Evolutionary conservation across 192 early-diverging fungal genomes (phyloP).

Genomic region (Coemansia sp.): DNA sequence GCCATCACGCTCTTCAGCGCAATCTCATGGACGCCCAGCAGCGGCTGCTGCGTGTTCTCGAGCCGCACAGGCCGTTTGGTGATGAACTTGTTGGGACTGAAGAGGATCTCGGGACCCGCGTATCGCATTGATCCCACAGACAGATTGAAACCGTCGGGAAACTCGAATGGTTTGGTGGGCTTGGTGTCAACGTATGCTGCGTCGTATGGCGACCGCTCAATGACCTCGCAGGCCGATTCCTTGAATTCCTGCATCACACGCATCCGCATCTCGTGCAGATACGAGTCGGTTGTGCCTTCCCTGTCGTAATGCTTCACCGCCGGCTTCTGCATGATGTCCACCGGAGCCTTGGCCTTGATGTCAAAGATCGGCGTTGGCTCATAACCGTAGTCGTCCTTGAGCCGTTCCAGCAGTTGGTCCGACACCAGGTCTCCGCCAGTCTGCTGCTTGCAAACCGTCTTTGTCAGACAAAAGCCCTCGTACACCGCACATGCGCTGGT

Average conservation of each 20-base stretch:
- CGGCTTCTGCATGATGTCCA: constrained; percentile 71
- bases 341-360: constrained; percentile 71
- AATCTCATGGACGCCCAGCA: constrained; percentile 71
- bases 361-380: constrained; percentile 82
- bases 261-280: constrained; percentile 71
- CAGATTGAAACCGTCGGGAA: constrained; percentile 91
- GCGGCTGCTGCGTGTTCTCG: constrained; percentile 1
- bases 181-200: constrained; percentile 51
- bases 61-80: constrained; percentile 29
- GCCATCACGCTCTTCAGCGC: constrained; percentile 68
- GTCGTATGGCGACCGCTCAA: constrained; percentile 35
- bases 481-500: constrained; percentile 94
- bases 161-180: constrained; percentile 88
- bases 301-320: constrained; percentile 34
- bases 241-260: constrained; percentile 91
- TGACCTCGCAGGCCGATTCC: constrained; percentile 85
- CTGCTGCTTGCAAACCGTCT: constrained; percentile 65
- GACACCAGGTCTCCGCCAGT: constrained; percentile 85
- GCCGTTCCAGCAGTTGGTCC: constrained; percentile 66
- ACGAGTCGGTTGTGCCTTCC: constrained; percentile 51
- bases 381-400: constrained; percentile 61
- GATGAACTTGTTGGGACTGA: constrained; percentile 72
- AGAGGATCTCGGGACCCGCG: constrained; percentile 81
- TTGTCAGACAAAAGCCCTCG: constrained; percentile 95
- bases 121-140: constrained; percentile 79